Evolutionary conservation across 352 stramenopile genomes (phyloP), one percentile per base, ranked within the genome.

Genomic region (Globisporangium ultimum): DNA sequence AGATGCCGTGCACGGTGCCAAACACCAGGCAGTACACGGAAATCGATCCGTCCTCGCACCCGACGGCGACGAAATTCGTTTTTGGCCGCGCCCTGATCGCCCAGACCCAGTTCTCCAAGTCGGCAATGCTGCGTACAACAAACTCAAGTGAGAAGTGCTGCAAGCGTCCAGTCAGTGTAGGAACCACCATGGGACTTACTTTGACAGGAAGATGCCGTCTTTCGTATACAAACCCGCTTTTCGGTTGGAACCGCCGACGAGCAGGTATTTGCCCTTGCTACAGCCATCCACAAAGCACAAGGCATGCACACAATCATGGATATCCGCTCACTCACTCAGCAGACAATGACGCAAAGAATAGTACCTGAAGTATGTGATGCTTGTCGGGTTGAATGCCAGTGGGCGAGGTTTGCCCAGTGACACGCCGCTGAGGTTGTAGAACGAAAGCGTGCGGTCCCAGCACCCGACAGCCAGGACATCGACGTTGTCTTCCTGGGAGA

Each of bases 91-190:
- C 75, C 52, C 84, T 82, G 54, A 95, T 73, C 1, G 80, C 64
- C 94, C 94, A 98, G n/a, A 98, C 71, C 93, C 94, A 98, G 54
- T 82, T 93, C 28, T 97, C 81, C 42, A 80, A 72, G 49, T 95
- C 81, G 51, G 78, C 90, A 46, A 98, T 92, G 40, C 71, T 86
- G 47, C 36, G 17, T 21, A 18, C 18, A 55, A 62, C n/a, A 20
- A 11, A 48, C 36, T 2, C 28, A 0, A 24, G 42, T 34, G 40
- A 18, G 17, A 47, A 42, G 28, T 21, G 45, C 5, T 47, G 28
- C 41, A 12, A 18, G 18, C 11, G n/a, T n/a, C n/a, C 17, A 47
- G 6, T 20, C 18, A 47, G 4, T 10, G 5, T 10, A 48, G 15
- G 34, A 42, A n/a, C 15, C 20, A 58, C 20, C 1, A 54, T 15